A percentile compares a stretch with the other conserved stretches of the same genome.
phyloP scores from a whole-genome alignment of 176 grass and related monocot genomes.

The Oryza australiensis region DNA sequence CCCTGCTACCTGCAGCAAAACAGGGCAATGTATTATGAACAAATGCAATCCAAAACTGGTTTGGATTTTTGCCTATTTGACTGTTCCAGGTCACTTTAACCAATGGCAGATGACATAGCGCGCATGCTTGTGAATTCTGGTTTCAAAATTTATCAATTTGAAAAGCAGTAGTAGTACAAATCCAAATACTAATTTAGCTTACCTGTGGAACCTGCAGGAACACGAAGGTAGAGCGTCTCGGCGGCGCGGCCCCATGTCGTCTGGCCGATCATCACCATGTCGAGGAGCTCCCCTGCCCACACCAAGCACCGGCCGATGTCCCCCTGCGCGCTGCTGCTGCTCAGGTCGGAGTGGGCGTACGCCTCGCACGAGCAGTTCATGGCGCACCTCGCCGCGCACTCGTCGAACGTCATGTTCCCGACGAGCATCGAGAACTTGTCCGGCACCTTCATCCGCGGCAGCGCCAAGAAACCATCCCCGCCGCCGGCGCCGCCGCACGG shows the following conservation, averaged over 20 bases:
- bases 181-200: neutral
- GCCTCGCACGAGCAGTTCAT: slow-evolving; percentile 60
- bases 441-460: slow-evolving; percentile 47
- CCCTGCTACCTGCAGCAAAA: slow-evolving; percentile 13
- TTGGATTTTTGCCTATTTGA: neutral
- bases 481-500: slow-evolving; percentile 19
- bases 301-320: slow-evolving; percentile 42
- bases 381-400: slow-evolving; percentile 50
- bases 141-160: too few relatives aligned
- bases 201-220: slow-evolving; percentile 23
- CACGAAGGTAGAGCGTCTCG: slow-evolving; percentile 57
- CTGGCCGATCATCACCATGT: slow-evolving; percentile 39
- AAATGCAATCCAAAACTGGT: neutral
- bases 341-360: slow-evolving; percentile 51
- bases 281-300: slow-evolving; percentile 49
- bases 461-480: slow-evolving; percentile 28
- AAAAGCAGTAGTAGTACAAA: neutral
- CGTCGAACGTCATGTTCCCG: slow-evolving; percentile 25
- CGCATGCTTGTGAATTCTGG: too few relatives aligned
- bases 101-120: neutral
- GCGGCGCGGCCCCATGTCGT: neutral
- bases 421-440: slow-evolving; percentile 29
- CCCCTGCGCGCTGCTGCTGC: slow-evolving; percentile 34
- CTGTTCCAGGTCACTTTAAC: neutral
- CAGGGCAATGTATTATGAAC: neutral